Evolutionary conservation across 805 yeast genomes (phyloP).

Genomic region (Kodamaea kakaduensis): DNA sequence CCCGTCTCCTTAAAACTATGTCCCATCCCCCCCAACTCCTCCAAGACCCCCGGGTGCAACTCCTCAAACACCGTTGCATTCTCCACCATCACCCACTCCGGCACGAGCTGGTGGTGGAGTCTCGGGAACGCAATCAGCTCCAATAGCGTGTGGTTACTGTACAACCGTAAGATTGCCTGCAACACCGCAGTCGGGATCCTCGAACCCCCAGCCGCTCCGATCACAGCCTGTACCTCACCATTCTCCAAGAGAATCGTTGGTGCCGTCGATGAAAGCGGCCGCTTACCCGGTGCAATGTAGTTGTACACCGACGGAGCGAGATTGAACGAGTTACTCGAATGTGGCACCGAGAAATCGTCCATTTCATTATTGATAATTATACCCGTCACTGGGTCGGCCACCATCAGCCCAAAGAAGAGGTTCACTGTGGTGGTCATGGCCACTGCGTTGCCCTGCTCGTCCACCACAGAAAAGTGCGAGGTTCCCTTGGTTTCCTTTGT

Average conservation of each 20-base stretch:
- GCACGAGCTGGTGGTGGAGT: conserved; percentile 84
- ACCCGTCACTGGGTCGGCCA: conserved; percentile 81
- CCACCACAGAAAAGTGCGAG: conserved; percentile 79
- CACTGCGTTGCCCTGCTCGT: conserved; percentile 70
- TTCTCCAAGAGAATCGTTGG: conserved; percentile 61
- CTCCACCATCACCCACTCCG: conserved; percentile 65
- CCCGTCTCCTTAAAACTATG: conserved; percentile 35
- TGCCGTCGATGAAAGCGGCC: conserved; percentile 82
- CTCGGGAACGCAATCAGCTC: conserved; percentile 78
- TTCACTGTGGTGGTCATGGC: conserved; percentile 87
- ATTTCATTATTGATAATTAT: conserved; percentile 81
- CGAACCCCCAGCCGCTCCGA: conserved; percentile 96
- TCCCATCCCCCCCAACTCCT: conserved; percentile 46
- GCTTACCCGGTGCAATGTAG: conserved; percentile 65
- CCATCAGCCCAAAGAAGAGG: conserved; percentile 73
- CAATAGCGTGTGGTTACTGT: conserved; percentile 53
- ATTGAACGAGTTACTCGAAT: conserved; percentile 68
- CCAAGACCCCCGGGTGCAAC: conserved; percentile 30
- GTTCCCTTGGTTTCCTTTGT: conserved; percentile 86
- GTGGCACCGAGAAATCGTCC: conserved; percentile 88
- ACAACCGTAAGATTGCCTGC: conserved; percentile 69
- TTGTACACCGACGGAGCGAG: conserved; percentile 79
- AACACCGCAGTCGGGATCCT: conserved; percentile 78
- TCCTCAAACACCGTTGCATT: conserved; percentile 36
- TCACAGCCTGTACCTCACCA: conserved; percentile 51